Base-by-base conservation (phyloP, 2,329 filamentous ascomycete genomes). In the Coleophoma crateriformis region DNA sequence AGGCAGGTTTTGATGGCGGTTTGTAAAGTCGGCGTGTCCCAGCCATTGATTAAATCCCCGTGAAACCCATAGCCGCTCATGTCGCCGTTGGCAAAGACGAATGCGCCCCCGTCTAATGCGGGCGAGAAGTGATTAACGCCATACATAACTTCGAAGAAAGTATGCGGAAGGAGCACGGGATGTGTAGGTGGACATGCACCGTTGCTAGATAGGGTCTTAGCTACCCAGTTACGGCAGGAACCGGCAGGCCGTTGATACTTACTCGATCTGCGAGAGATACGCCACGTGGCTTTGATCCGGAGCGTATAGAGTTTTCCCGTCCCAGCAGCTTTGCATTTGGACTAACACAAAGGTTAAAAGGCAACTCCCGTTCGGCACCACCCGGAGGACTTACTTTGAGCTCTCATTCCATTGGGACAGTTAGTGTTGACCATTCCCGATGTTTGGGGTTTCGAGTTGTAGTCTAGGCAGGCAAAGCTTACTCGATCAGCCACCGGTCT, bases 251-350 rank as follows among this genome's bases (percentile, higher is more conserved):
- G 14, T n/a, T 13, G 35, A 17, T 38, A 38, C 35, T 38, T 38
- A 38, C 35, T 73, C 70, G 27, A 66, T 63, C 32, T 57, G 56
- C 12, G 54, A 62, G 47, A 68, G 57, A 50, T 73, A 70, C 0
- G 68, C 68, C 4, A 73, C 68, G 50, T 72, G 70, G 17, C 61
- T 67, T 45, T 69, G 64, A 55, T 72, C 68, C 2, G 60, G 33
- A 43, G 67, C 67, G 59, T 81, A 77, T 15, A 72, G 58, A 53
- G 79, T 72, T 53, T 73, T 68, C 27, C 81, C 81, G 54, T 82
- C 78, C 75, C 81, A 82, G 67, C 81, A 85, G 8, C 76, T 80
- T 5, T 79, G 81, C 65, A 84, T 84, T 62, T 78, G 77, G 32
- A 84, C 35, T 38, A 17, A 3, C 6, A 10, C 27, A 11, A 38